A percentile compares a stretch with the other conserved stretches of the same genome.
These are phyloP conservation scores for Usnea hakonensis DNA, from an alignment of 495 filamentous ascomycete species.

Conservation along the genomic window DNA sequence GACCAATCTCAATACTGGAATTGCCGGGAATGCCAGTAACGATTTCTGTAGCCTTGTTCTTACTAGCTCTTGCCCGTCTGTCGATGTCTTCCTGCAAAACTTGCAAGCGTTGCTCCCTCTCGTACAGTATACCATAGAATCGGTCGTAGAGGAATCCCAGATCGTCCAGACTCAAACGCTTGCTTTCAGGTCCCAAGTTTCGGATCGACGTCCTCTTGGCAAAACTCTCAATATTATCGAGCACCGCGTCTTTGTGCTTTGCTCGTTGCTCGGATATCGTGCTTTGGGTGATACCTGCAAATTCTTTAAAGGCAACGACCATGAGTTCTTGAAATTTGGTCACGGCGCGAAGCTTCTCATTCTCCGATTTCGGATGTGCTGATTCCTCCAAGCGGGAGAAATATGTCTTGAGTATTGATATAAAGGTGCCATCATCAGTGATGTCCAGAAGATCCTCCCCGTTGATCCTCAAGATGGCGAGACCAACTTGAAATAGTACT, in stretches of 20 bases:
- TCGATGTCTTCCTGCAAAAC: constrained; percentile 69
- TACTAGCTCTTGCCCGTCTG: constrained; percentile 50
- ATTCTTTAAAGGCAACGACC: constrained; percentile 98
- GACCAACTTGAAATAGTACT: constrained; percentile 90
- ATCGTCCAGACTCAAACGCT: constrained; percentile 75
- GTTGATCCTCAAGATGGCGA: constrained; percentile 95
- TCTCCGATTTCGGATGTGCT: constrained; percentile 89
- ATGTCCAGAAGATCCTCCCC: constrained; percentile 96
- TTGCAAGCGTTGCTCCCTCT: constrained; percentile 73
- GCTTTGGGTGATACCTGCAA: constrained; percentile 85
- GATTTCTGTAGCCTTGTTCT: constrained; percentile 45
- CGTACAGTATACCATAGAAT: constrained; percentile 85
- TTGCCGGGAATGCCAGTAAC: constrained; percentile 40
- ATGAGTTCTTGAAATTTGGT: constrained; percentile 96
- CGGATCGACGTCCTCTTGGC: constrained; percentile 93
- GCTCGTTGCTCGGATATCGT: constrained; percentile 82
- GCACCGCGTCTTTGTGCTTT: constrained; percentile 85
- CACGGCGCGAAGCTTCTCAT: constrained; percentile 83
- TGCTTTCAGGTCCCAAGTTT: constrained; percentile 92
- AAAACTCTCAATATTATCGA: constrained; percentile 93
- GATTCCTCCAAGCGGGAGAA: constrained; percentile 91
- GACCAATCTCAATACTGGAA: constrained; percentile 56
- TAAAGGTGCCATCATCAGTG: constrained; percentile 91
- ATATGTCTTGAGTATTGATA: constrained; percentile 90
- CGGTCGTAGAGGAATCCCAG: constrained; percentile 84